Evolutionary conservation across 495 filamentous ascomycete species (phyloP), one percentile per base, ranked within the genome.

Genomic region (Emericellopsis terricola): DNA sequence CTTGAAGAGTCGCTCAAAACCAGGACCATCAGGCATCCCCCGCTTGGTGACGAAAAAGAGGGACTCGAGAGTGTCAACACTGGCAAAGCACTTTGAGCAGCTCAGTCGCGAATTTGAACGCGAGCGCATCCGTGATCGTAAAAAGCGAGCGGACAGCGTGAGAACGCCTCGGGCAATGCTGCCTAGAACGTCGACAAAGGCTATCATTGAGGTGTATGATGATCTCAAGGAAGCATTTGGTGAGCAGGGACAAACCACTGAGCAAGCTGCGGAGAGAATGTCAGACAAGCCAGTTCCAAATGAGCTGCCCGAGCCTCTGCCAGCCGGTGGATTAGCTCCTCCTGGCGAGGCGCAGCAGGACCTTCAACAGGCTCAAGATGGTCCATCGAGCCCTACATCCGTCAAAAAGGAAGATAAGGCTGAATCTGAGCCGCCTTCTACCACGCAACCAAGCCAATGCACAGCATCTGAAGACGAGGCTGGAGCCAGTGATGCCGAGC

Each of bases 1-100:
- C 15, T 51, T 83, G 18, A 79, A 82, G 45, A 51, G 55, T 42
- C 60, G 63, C 28, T 68, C 70, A 19, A 70, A 79, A 37, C 42
- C 62, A 2, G 68, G 63, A 2, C 71, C 78, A 21, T 91, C 87
- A 4, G 64, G 83, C 19, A 96, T 99, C 38, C 91, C 91, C 17
- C 74, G 89, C 14, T 93, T 87, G 29, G 71, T 91, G 21, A 67
- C 60, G 11, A 69, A 64, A 40, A 68, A 59, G 29, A 77, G 67
- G 28, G 73, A 78, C 33, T 66, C 76, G 1, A 80, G 78, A 33
- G 91, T 99, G 1, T 85, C 81, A 4, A 81, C 70, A 4, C 66
- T 96, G 19, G 84, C 91, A 10, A 84, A 81, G 46, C 91, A 96
- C 51, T 94, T 96, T 46, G 91, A 99, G 50, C 85, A 94, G 47